Percentiles rank a stretch among this genome's conserved stretches.
Conservation (phyloP, 1,139 yeast species). For the Yamadazyma buinensis region DNA sequence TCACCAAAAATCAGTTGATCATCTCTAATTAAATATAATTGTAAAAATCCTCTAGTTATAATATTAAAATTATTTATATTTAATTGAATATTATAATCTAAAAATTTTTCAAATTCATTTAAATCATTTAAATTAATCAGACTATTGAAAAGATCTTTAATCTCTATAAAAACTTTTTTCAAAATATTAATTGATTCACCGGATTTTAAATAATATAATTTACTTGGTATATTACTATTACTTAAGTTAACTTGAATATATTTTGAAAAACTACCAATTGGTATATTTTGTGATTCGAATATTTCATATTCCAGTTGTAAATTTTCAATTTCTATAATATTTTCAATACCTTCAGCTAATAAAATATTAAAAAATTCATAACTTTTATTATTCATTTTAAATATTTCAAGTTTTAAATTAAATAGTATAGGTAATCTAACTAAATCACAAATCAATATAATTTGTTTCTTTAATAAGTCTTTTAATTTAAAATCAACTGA, state of each 20-base stretch:
- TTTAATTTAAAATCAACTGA: constrained; percentile 8
- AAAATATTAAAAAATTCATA: constrained; percentile 11
- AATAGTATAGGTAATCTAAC: constrained; percentile 27
- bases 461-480: constrained; percentile 20
- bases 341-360: constrained; percentile 15
- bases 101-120: constrained; percentile 33
- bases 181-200: constrained; percentile 29
- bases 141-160: constrained; percentile 20
- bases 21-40: constrained; percentile 57
- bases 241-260: constrained; percentile 53
- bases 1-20: constrained; percentile 49
- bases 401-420: constrained; percentile 20
- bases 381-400: constrained; percentile 10
- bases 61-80: constrained; percentile 38
- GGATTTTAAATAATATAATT: constrained; percentile 24
- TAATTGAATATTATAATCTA: constrained; percentile 29
- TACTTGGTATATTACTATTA: constrained; percentile 57
- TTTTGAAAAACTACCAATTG: constrained; percentile 35
- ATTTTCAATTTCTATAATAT: constrained; percentile 11
- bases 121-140: constrained; percentile 21
- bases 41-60: constrained; percentile 58
- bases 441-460: constrained; percentile 24
- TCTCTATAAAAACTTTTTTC: constrained; percentile 30
- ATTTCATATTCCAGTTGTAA: too few species aligned
- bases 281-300: constrained; percentile 12